phyloP scores from a whole-genome alignment of 805 yeast genomes.

The Barnettozyma californica region DNA sequence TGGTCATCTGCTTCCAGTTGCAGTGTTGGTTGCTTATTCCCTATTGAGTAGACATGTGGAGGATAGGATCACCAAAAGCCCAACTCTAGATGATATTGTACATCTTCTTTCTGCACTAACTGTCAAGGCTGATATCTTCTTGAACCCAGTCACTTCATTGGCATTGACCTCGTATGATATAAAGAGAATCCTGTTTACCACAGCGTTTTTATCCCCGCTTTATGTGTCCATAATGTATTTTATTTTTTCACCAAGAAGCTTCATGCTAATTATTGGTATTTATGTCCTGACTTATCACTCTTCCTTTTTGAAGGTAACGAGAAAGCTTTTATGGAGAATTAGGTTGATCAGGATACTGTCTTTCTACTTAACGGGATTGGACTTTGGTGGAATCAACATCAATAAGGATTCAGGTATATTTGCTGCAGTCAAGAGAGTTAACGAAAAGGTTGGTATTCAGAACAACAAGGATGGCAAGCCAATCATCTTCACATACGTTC shows the following conservation, averaged over 20 bases:
- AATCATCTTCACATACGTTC: constrained; percentile 83
- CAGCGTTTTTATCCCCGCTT: constrained; percentile 79
- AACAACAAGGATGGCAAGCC: constrained; percentile 37
- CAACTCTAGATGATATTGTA: constrained; percentile 84
- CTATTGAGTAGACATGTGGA: constrained; percentile 51
- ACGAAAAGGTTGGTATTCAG: constrained; percentile 30
- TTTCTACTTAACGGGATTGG: constrained; percentile 84
- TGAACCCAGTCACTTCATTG: constrained; percentile 73
- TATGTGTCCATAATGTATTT: constrained; percentile 67
- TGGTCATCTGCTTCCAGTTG: constrained; percentile 73
- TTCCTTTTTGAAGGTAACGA: constrained; percentile 73
- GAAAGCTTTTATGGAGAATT: constrained; percentile 83
- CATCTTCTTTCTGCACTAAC: constrained; percentile 70
- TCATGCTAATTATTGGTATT: constrained; percentile 53
- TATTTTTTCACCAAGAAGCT: constrained; percentile 63
- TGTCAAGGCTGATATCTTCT: constrained; percentile 67
- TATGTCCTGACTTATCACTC: constrained; percentile 81
- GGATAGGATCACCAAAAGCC: constrained; percentile 54
- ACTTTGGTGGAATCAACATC: constrained; percentile 49
- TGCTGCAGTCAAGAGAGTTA: constrained; percentile 37
- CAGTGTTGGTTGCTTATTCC: constrained; percentile 54
- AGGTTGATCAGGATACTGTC: constrained; percentile 61
- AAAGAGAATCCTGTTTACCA: constrained; percentile 74
- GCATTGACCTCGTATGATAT: constrained; percentile 76
- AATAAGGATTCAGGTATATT: constrained; percentile 36